Base-by-base conservation (phyloP, 192 early-diverging fungal genomes). In the Cladochytrium replicatum region DNA sequence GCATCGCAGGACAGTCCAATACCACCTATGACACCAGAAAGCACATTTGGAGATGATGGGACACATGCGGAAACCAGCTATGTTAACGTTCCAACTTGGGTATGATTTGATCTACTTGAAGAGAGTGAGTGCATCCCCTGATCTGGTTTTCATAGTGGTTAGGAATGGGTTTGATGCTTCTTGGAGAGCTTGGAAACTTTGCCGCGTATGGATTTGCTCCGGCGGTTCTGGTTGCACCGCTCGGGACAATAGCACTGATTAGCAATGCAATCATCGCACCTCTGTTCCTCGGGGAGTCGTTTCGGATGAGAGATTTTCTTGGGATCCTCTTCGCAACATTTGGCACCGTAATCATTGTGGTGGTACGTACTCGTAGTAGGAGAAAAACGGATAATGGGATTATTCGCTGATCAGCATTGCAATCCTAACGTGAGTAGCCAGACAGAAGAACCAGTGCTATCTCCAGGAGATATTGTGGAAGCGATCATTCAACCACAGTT, bases 181-280 rank as follows among this genome's bases (percentile, higher is more conserved):
- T 75, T 8, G 79, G 79, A 40, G 73, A 80, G 41, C 57, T 63
- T 15, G 69, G 77, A 58, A 80, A 56, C 66, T 80, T 62, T 32
- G 41, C 70, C 60, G 84, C 84, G 1, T 86, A 86, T 57, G 84
- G 80, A 6, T 86, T 80, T 58, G 82, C 84, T 7, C 80, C 78
- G 19, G 81, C 84, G 15, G 83, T 83, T 8, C 69, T 81, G 3
- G 74, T 86, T 47, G 80, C 84, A n/a, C 84, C 84, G 0, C 50
- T 86, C 24, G 84, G 84, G 13, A 86, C 84, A 0, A 78, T 80
- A 7, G 75, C 82, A 0, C 46, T 86, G 31, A 75, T 86, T 29
- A 69, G 67, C 26, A 86, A 86, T 65, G 80, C 81, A 5, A 74
- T 84, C 29, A 41, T 86, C n/a, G 84, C 84, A 2, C 84, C 84